These are phyloP conservation scores for Pseudogymnoascus sp. DNA, from an alignment of 2,329 filamentous ascomycete genomes.

Conservation along the genomic window DNA sequence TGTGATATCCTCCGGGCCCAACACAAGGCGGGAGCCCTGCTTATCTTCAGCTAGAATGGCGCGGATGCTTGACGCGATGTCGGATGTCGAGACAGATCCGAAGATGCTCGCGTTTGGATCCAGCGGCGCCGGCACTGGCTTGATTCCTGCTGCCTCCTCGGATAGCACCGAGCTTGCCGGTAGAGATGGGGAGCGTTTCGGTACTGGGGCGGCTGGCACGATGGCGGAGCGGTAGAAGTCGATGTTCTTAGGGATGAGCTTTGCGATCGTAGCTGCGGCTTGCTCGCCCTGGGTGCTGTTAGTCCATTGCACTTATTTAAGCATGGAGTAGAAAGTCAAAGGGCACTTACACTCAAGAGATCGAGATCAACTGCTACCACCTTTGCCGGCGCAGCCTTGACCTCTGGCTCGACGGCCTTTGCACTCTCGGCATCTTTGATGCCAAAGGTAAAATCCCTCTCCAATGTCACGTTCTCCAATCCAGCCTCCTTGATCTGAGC, in stretches of 20 bases:
- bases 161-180: slow-evolving; percentile 20
- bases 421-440: neutral
- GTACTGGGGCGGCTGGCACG: slow-evolving; percentile 30
- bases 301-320: neutral
- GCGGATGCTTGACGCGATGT: slow-evolving; percentile 41
- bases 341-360: slow-evolving; percentile 20
- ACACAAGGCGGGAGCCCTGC: slow-evolving; percentile 40
- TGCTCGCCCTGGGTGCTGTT: slow-evolving; percentile 18
- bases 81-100: slow-evolving; percentile 45
- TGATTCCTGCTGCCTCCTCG: slow-evolving; percentile 28
- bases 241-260: slow-evolving; percentile 20
- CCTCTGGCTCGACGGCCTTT: neutral
- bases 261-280: slow-evolving; percentile 18
- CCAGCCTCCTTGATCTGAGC: slow-evolving; percentile 37
- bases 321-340: neutral
- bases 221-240: slow-evolving; percentile 25
- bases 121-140: slow-evolving; percentile 25
- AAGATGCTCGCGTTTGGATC: slow-evolving; percentile 30
- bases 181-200: slow-evolving; percentile 24
- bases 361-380: slow-evolving; percentile 16
- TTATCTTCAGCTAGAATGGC: slow-evolving; percentile 41
- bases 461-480: slow-evolving; percentile 34
- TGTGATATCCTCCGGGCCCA: slow-evolving; percentile 41
- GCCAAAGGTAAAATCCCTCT: slow-evolving; percentile 38
- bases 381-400: neutral